phyloP scores from a whole-genome alignment of 2,329 filamentous ascomycete genomes.

The Venturiaceae sp. region DNA sequence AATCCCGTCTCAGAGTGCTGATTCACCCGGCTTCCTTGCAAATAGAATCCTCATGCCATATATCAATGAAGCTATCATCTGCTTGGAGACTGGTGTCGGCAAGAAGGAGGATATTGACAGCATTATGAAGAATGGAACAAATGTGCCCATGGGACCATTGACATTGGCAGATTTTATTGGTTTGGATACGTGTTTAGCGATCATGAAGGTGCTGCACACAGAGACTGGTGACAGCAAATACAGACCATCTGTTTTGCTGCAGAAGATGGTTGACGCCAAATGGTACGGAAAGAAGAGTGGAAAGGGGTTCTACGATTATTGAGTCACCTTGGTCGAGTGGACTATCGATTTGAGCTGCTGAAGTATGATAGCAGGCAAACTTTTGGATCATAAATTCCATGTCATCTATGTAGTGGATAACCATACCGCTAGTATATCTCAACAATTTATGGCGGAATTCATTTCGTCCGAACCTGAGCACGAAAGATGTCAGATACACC shows the following conservation, averaged over 20 bases:
- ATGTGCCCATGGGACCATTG: slow-evolving; percentile 95
- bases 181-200: slow-evolving; percentile 87
- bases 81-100: slow-evolving; percentile 86
- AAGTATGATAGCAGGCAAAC: too few relatives aligned
- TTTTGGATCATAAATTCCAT: too few relatives aligned
- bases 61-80: slow-evolving; percentile 96
- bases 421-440: too few relatives aligned
- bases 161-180: slow-evolving; percentile 95
- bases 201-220: slow-evolving; percentile 88
- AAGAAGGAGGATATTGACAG: slow-evolving; percentile 84
- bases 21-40: slow-evolving; percentile 88
- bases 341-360: too few relatives aligned
- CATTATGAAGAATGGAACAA: slow-evolving; percentile 99
- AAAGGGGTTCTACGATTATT: slow-evolving; percentile 93
- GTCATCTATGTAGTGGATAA: too few relatives aligned
- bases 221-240: slow-evolving; percentile 97
- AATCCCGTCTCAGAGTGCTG: slow-evolving; percentile 74
- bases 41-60: slow-evolving; percentile 99
- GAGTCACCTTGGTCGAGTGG: too few relatives aligned
- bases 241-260: slow-evolving; percentile 73
- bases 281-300: slow-evolving; percentile 97
- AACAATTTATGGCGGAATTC: too few relatives aligned
- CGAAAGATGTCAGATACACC: too few relatives aligned
- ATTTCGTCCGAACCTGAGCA: too few relatives aligned
- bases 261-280: slow-evolving; percentile 95